These are phyloP conservation scores for Volvox africanus DNA, from an alignment of 139 green algal species.

Conservation along the genomic window DNA sequence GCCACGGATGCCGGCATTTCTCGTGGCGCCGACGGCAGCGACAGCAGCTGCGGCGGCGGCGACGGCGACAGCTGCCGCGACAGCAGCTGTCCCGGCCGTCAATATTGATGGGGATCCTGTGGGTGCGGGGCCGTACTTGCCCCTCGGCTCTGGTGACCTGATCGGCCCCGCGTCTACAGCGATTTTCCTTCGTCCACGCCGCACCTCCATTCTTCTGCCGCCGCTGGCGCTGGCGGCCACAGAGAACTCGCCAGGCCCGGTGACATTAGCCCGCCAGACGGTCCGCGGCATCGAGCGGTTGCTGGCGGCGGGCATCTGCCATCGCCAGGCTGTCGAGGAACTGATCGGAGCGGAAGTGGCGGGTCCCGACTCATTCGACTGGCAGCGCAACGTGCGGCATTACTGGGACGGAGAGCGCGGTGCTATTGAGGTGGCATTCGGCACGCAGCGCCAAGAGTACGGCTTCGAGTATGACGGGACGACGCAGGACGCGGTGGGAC, in stretches of 20 bases:
- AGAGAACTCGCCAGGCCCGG: background rate
- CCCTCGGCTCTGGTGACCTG: background rate
- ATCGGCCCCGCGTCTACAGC: constrained; percentile 11
- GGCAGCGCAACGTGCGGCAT: constrained; percentile 57
- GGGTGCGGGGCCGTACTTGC: background rate
- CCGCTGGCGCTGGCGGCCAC: background rate
- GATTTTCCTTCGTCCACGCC: background rate
- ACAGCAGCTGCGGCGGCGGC: background rate
- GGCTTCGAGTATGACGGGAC: constrained; percentile 61
- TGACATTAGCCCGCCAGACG: background rate
- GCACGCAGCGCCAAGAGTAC: constrained; percentile 50
- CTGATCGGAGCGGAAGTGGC: constrained; percentile 45
- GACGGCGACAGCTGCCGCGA: background rate
- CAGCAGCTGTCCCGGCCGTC: background rate
- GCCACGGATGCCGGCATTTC: background rate
- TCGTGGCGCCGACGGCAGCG: background rate
- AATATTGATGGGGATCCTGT: background rate
- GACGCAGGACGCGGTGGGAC: constrained; percentile 8
- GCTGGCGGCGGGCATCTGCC: constrained; percentile 51
- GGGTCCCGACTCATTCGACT: constrained; percentile 49
- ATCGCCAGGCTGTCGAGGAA: constrained; percentile 58
- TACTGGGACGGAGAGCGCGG: constrained; percentile 55
- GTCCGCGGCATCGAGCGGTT: constrained; percentile 54
- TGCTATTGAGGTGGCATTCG: constrained; percentile 51
- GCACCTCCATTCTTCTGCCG: background rate